Conservation (phyloP, 228 moss, liverwort and hornwort genomes). For the Sphagnum fallax region DNA sequence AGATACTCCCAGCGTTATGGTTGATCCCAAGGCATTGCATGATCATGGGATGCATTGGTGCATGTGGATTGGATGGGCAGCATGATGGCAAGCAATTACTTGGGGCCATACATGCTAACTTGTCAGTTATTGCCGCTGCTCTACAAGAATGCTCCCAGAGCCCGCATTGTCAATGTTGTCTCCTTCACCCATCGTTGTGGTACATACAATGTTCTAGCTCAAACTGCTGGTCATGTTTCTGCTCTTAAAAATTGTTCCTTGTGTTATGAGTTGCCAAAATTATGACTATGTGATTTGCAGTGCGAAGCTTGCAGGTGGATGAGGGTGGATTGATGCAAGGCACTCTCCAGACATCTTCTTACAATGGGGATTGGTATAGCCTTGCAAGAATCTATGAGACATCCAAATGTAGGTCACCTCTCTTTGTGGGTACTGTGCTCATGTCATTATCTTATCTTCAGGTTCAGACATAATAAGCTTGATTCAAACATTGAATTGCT, state of each 20-base stretch:
- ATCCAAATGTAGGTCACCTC: conserved; percentile 37
- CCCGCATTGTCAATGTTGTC: conserved; percentile 76
- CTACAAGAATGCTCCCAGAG: conserved; percentile 28
- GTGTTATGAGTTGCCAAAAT: too few species aligned
- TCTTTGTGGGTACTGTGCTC: neutral
- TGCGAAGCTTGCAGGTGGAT: conserved; percentile 31
- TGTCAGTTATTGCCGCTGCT: conserved; percentile 64
- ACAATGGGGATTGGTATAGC: conserved; percentile 29
- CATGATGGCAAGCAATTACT: conserved; percentile 78
- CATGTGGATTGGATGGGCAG: conserved; percentile 12
- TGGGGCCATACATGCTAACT: conserved; percentile 77
- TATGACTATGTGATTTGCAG: conserved; percentile 9
- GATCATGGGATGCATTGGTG: neutral
- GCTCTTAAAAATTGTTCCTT: too few species aligned
- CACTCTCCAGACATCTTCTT: conserved; percentile 13
- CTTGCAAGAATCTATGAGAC: conserved; percentile 56
- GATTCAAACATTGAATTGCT: neutral
- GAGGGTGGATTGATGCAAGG: conserved; percentile 38
- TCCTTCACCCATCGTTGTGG: conserved; percentile 85
- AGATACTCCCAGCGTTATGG: neutral
- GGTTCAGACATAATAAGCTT: neutral
- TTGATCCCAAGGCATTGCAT: neutral
- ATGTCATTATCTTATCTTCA: too few species aligned
- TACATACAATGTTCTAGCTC: conserved; percentile 5
- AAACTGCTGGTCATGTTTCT: too few species aligned